Conservation (phyloP, 768 basidiomycete genomes). For the Antrodiella citrinella region DNA sequence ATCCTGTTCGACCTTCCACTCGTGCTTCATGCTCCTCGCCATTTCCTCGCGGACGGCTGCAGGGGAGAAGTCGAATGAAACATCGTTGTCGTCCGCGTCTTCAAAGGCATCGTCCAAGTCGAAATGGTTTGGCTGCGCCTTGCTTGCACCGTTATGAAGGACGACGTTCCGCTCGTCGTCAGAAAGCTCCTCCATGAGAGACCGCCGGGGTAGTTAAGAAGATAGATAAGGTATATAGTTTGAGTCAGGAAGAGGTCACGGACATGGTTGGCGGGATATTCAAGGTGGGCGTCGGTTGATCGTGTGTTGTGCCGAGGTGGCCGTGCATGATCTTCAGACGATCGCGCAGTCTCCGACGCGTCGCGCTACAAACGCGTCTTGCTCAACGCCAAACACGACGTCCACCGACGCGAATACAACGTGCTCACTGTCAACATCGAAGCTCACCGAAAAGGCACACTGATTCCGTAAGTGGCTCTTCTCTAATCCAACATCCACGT, state of each 20-base stretch:
- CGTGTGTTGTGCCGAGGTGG: background rate
- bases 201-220: background rate
- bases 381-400: background rate
- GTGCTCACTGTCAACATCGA: background rate
- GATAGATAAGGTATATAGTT: background rate
- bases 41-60: constrained; percentile 58
- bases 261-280: background rate
- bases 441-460: background rate
- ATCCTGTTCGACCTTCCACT: constrained; percentile 27
- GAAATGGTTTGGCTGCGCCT: constrained; percentile 3
- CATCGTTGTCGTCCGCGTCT: constrained; percentile 44
- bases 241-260: background rate
- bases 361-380: background rate
- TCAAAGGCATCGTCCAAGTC: constrained; percentile 60
- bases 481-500: background rate
- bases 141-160: background rate
- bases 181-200: constrained; percentile 4
- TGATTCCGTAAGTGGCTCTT: background rate
- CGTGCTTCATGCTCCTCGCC: constrained; percentile 34
- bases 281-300: background rate
- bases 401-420: background rate
- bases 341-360: background rate
- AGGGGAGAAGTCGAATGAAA: constrained; percentile 46
- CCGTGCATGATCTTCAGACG: background rate
- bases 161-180: constrained; percentile 9